Percentiles rank a stretch among this genome's conserved stretches.
These are phyloP conservation scores for Acacia crassicarpa DNA, from an alignment of 306 rosid species.

Conservation along the genomic window DNA sequence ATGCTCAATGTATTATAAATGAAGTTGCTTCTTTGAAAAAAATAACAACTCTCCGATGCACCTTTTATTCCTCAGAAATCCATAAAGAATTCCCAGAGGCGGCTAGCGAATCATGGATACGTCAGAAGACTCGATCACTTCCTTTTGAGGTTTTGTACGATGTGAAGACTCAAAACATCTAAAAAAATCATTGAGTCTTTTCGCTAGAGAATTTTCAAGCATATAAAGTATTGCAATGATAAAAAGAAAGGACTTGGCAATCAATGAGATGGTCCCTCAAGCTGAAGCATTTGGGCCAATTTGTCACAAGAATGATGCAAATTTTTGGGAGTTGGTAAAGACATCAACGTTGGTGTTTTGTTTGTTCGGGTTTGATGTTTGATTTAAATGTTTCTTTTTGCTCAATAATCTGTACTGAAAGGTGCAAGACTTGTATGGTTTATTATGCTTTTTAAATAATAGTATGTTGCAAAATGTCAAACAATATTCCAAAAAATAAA, in stretches of 20 bases:
- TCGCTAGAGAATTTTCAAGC: not conserved
- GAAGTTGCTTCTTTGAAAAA: no score
- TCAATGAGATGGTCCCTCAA: conserved; percentile 1
- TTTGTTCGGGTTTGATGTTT: not conserved
- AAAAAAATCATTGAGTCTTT: not conserved
- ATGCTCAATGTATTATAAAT: no score
- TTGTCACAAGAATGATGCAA: no score
- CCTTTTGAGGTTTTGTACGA: no score
- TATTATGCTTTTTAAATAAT: not conserved
- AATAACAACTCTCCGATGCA: no score
- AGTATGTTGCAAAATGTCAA: not conserved
- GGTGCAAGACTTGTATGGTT: not conserved
- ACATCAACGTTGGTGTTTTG: not conserved
- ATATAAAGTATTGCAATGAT: not conserved
- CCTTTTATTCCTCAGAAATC: no score
- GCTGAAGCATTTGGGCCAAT: not conserved
- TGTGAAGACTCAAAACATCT: not conserved
- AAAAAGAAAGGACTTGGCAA: not conserved
- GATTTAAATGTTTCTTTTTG: not conserved
- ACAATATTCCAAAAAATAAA: no score
- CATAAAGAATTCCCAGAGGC: no score
- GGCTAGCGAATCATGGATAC: no score
- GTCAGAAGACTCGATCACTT: no score
- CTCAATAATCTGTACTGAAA: not conserved
- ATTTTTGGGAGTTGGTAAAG: no score